Evolutionary conservation across 1,284 basidiomycete species (phyloP).

Genomic region (Porogramme epimiltina): DNA sequence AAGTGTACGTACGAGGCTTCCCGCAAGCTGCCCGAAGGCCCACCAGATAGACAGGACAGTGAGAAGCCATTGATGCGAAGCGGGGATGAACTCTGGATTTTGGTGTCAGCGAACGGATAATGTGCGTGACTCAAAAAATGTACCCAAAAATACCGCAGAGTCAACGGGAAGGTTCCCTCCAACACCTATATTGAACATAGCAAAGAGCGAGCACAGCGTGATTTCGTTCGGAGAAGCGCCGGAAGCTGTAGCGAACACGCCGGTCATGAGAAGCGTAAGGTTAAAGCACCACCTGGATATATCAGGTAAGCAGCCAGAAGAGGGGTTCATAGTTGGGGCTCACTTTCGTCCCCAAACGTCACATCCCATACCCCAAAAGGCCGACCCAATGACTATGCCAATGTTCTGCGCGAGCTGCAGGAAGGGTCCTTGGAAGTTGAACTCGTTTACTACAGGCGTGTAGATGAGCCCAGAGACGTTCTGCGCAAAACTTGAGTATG

Average conservation of each 20-base stretch:
- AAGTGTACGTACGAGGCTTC: conserved; percentile 48
- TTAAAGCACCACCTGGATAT: conserved; percentile 67
- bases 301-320: too few species aligned
- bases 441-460: conserved; percentile 55
- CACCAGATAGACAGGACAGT: conserved; percentile 68
- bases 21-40: conserved; percentile 62
- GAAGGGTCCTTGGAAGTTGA: conserved; percentile 52
- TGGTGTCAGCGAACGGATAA: background rate
- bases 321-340: too few species aligned
- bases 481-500: conserved; percentile 27
- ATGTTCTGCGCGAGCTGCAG: conserved; percentile 57
- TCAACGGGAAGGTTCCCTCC: conserved; percentile 81
- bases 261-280: conserved; percentile 70
- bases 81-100: conserved; percentile 56
- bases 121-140: conserved; percentile 13
- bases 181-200: conserved; percentile 64
- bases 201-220: conserved; percentile 53
- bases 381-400: conserved; percentile 67
- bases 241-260: conserved; percentile 64
- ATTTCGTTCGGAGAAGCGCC: conserved; percentile 59
- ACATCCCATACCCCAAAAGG: conserved; percentile 61
- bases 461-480: conserved; percentile 60
- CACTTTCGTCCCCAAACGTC: conserved; percentile 64
- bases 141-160: conserved; percentile 77
- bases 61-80: conserved; percentile 62